Base-by-base conservation (phyloP, 768 basidiomycete genomes). In the Mycena leptocephala region DNA sequence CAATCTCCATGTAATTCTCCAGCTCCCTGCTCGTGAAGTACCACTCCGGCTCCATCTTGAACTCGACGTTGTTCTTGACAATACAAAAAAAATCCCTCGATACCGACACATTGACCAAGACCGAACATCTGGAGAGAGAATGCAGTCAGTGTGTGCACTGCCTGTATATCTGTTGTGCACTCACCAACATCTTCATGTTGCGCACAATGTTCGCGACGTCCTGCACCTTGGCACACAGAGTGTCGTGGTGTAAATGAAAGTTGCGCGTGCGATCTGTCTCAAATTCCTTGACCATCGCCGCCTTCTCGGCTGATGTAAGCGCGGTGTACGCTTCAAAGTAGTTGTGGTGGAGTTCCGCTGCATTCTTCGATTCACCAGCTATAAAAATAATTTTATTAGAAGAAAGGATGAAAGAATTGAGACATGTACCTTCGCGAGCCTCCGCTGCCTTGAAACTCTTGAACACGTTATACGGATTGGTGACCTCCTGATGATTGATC, bases 61-160 rank as follows among this genome's bases (percentile, higher is more conserved):
- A 82, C 5, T 77, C 65, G 4, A 76, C 46, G 2, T 65, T 76
- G 51, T 74, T 79, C 3, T 70, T 64, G 2, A 83, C 78, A 28
- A 83, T 71, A 56, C 81, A 80, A 56, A 83, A 82, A 37, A 83
- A 81, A 2, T n/a, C 74, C 81, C 48, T 83, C 79, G 5, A 81
- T 56, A 3, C 82, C 78, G 13, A 80, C 76, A 22, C 76, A 79
- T 4, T 35, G 37, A 0, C 72, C 76, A 1, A 81, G 61, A 2
- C 41, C 66, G 16, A 48, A 26, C n/a, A 81, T 14, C 78, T 71
- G 14, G 6, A 56, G 16, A 6, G 18, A 1, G 37, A 18, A 4
- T 28, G 20, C 20, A 62, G 46, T 35, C 13, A 32, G n/a, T 18
- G 10, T 46, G 9, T n/a, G 46, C n/a, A n/a, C n/a, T n/a, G n/a